Evolutionary conservation across 441 rosid species (phyloP).

Genomic region (Mallotus repandus): DNA sequence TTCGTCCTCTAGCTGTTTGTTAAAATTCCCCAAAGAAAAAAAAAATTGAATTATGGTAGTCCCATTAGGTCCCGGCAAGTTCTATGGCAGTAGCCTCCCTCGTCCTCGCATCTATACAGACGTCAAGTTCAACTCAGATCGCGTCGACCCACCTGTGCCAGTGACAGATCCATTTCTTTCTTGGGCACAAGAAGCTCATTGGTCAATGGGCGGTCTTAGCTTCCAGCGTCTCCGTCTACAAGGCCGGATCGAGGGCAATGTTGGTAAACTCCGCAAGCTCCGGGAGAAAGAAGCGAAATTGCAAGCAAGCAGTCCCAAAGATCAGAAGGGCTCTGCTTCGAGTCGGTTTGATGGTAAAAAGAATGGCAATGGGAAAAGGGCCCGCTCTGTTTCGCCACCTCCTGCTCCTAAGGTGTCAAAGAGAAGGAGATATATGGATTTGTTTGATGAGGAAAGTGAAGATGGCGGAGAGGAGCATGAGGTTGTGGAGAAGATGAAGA

Average conservation of each 20-base stretch:
- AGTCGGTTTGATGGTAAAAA: slow-evolving; percentile 3
- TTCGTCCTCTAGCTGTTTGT: slow-evolving; percentile 1
- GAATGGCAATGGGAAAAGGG: slow-evolving; percentile 15
- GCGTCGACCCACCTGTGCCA: slow-evolving; percentile 67
- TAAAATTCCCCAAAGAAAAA: slow-evolving; percentile 7
- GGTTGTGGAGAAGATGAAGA: slow-evolving; percentile 20
- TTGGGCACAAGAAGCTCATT: slow-evolving; percentile 94
- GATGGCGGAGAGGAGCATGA: slow-evolving; percentile 30
- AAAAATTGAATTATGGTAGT: slow-evolving; percentile 40
- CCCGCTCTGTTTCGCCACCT: slow-evolving; percentile 51
- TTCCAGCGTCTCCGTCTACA: slow-evolving; percentile 82
- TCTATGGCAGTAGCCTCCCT: slow-evolving; percentile 91
- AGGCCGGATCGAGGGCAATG: slow-evolving; percentile 83
- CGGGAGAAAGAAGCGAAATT: slow-evolving; percentile 35
- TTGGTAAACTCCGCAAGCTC: slow-evolving; percentile 50
- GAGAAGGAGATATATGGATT: slow-evolving; percentile 49
- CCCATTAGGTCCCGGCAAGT: slow-evolving; percentile 60
- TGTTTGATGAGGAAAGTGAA: slow-evolving; percentile 41
- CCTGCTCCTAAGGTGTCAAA: slow-evolving; percentile 54
- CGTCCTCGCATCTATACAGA: slow-evolving; percentile 74
- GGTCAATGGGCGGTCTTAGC: slow-evolving; percentile 97
- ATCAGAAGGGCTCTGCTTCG: slow-evolving; percentile 8
- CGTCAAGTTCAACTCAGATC: slow-evolving; percentile 39
- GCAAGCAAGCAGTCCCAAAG: background rate
- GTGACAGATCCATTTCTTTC: slow-evolving; percentile 74